Conservation (phyloP, 768 basidiomycete genomes). For the Leccinum truebloodii region DNA sequence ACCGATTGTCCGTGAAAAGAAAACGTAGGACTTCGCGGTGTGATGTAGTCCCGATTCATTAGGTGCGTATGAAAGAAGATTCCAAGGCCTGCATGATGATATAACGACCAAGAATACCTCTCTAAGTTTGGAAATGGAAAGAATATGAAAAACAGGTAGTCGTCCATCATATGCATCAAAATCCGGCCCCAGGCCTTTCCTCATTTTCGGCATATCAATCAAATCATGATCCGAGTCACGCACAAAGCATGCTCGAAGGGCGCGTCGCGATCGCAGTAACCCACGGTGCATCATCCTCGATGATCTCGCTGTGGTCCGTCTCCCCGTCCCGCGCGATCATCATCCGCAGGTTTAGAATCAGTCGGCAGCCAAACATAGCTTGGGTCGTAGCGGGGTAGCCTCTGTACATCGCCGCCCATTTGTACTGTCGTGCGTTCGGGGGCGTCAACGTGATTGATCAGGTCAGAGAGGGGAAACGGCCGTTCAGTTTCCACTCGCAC, state of each 20-base stretch:
- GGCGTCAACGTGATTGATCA: background rate
- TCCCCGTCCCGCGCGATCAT: conserved; percentile 7
- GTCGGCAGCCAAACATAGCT: background rate
- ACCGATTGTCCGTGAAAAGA: background rate
- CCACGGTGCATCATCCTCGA: background rate
- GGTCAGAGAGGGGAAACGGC: background rate
- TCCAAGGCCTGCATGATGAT: too few species aligned
- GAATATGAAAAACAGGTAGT: background rate
- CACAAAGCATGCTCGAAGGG: background rate
- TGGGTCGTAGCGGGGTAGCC: conserved; percentile 4
- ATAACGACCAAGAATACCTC: background rate
- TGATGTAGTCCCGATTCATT: background rate
- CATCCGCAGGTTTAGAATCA: background rate
- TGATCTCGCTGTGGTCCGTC: background rate
- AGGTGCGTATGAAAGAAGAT: background rate
- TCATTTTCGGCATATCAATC: background rate
- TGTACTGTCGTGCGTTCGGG: background rate
- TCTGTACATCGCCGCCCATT: conserved; percentile 8
- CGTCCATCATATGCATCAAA: too few species aligned
- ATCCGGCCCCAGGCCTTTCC: background rate
- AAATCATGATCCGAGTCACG: background rate
- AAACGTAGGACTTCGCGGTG: background rate
- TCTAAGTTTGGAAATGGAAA: background rate
- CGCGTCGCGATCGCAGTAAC: background rate
- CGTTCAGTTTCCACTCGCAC: background rate